A percentile compares a stretch with the other conserved stretches of the same genome.
These are phyloP conservation scores for Rhamnella rubrinervis DNA, from an alignment of 331 rosid genomes.

Conservation along the genomic window DNA sequence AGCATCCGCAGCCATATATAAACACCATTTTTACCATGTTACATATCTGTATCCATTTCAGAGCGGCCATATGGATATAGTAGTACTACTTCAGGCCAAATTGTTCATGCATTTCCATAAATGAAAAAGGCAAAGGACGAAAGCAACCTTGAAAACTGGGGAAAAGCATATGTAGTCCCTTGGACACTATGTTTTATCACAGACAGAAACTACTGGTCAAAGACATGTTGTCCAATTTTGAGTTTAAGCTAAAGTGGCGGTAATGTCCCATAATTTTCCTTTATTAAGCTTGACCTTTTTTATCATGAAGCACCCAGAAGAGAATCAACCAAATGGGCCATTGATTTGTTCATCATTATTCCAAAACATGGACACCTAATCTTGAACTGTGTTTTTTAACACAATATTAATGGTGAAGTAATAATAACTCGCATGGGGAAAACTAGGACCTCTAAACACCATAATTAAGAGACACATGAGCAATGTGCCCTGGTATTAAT, in stretches of 20 bases:
- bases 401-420: not conserved
- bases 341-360: too few relatives aligned
- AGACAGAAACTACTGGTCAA: conserved; percentile 4
- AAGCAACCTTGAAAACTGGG: not conserved
- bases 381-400: too few relatives aligned
- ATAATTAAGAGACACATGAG: not conserved
- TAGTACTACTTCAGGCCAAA: too few relatives aligned
- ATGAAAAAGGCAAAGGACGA: conserved; percentile 1
- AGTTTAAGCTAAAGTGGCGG: not conserved
- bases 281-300: too few relatives aligned
- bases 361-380: too few relatives aligned
- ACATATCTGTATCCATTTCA: not conserved
- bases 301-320: too few relatives aligned
- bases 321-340: too few relatives aligned
- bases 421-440: not conserved
- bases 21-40: conserved; percentile 1
- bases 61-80: too few relatives aligned
- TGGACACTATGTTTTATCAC: not conserved
- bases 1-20: not conserved
- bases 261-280: not conserved
- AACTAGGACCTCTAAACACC: not conserved
- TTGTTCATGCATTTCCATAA: not conserved
- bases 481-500: not conserved
- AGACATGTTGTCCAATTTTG: conserved; percentile 1
- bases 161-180: too few relatives aligned